Evolutionary conservation across 352 stramenopile genomes (phyloP), one percentile per base, ranked within the genome.

Genomic region (Globisporangium viniferum): DNA sequence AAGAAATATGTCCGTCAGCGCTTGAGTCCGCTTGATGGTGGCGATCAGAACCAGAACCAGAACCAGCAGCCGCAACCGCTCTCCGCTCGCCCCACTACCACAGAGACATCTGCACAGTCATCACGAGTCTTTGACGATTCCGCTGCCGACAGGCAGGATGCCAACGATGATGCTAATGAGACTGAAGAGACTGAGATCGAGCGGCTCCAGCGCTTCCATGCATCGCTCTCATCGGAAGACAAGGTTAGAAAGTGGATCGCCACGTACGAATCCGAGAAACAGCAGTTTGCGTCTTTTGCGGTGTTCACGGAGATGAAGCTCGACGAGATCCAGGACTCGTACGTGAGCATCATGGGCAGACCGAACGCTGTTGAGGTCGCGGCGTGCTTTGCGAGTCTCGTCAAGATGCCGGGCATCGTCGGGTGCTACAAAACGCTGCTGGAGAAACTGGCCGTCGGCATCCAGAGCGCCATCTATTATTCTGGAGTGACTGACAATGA

Each of bases 371-470:
- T 94, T 15, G 85, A 94, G 63, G 82, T 78, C 39, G 87, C 87
- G 1, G 85, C 83, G 1, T 93, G 85, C 59, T 92, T 86, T 64
- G 87, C 87, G 9, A 92, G 83, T 31, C 72, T 94, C 46, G 66
- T 90, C 22, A 92, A 93, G 56, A 91, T 94, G 73, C 85, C 87
- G 15, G 87, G 87, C 0, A 86, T 94, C 33, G 77, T 94, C 15
- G 84, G 83, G 1, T 91, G 80, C 61, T 94, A 93, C 62, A 71
- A 39, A 24, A 81, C 79, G 8, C 59, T 94, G 63, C 73, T 94
- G 27, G 74, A 91, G 39, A 93, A 94, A 61, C 67, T 94, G 53
- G 79, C 81, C 0, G 41, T 74, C 0, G 84, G 85, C 2, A 76
- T 94, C 3, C 67, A 84, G 48, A 82, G 76, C 9, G 81, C 82